Evolutionary conservation across 805 yeast species (phyloP).

Genomic region (Nakazawaea peltata): DNA sequence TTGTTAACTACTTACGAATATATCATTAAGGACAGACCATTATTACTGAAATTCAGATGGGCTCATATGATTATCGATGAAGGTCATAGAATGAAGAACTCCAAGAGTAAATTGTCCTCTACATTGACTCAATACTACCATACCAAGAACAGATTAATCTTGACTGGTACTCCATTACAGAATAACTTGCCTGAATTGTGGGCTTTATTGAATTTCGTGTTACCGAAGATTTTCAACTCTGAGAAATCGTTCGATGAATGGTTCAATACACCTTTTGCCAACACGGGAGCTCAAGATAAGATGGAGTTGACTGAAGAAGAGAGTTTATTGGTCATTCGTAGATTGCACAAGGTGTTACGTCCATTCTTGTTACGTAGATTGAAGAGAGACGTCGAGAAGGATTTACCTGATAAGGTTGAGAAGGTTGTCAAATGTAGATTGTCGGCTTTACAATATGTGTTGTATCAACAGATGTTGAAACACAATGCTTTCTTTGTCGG

Average conservation of each 20-base stretch:
- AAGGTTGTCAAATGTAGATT: conserved; percentile 74
- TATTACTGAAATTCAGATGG: conserved; percentile 63
- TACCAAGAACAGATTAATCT: conserved; percentile 69
- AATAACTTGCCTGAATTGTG: conserved; percentile 80
- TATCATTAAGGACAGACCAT: conserved; percentile 67
- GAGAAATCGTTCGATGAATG: conserved; percentile 84
- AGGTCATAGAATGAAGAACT: conserved; percentile 84
- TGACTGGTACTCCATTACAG: conserved; percentile 85
- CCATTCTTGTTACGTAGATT: conserved; percentile 79
- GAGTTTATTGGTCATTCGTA: conserved; percentile 68
- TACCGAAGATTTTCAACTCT: conserved; percentile 79
- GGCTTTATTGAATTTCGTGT: conserved; percentile 76
- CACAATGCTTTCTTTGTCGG: conserved; percentile 64
- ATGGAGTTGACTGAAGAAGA: conserved; percentile 83
- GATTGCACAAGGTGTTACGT: conserved; percentile 80
- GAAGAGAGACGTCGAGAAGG: conserved; percentile 83
- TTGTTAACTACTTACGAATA: conserved; percentile 77
- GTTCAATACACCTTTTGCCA: conserved; percentile 86
- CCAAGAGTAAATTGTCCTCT: conserved; percentile 63
- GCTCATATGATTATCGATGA: conserved; percentile 88
- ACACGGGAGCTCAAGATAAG: conserved; percentile 76
- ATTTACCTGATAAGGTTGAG: conserved; percentile 77
- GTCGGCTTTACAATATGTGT: conserved; percentile 60
- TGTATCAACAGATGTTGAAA: conserved; percentile 74
- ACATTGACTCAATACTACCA: conserved; percentile 67